These are phyloP conservation scores for Rhizopogon vulgaris DNA, from an alignment of 768 basidiomycete genomes.

Conservation along the genomic window DNA sequence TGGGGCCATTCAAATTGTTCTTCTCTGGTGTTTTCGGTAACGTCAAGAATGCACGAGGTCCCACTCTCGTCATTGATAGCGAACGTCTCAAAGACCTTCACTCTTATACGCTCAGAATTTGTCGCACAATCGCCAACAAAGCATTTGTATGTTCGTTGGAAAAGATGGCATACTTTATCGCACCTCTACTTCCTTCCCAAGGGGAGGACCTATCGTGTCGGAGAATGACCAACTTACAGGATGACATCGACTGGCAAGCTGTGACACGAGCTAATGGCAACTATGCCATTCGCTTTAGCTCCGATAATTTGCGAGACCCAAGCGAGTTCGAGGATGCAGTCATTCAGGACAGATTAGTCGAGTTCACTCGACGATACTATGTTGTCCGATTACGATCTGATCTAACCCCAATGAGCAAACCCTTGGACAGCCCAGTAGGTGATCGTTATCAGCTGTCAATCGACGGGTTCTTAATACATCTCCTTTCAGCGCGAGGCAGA, in stretches of 20 bases:
- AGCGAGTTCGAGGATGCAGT: conserved; percentile 53
- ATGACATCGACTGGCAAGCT: conserved; percentile 58
- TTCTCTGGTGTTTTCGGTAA: conserved; percentile 39
- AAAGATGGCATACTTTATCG: conserved; percentile 59
- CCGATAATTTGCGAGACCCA: conserved; percentile 25
- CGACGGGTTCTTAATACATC: conserved; percentile 1
- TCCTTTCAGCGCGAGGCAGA: conserved; percentile 49
- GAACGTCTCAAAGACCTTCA: conserved; percentile 44
- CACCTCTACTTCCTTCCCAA: conserved; percentile 44
- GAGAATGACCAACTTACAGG: conserved; percentile 24
- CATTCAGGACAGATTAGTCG: conserved; percentile 71
- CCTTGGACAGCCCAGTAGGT: conserved; percentile 58
- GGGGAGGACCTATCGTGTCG: conserved; percentile 7
- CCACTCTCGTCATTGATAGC: conserved; percentile 43
- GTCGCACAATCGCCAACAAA: conserved; percentile 62
- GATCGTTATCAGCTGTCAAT: not conserved
- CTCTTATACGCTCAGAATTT: conserved; percentile 58
- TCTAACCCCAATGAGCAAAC: conserved; percentile 68
- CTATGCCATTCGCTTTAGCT: conserved; percentile 45
- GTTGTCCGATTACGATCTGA: conserved; percentile 53
- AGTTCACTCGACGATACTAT: conserved; percentile 68
- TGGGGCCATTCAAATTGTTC: conserved; percentile 56
- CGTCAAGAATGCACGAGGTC: conserved; percentile 40
- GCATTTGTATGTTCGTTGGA: conserved; percentile 49
- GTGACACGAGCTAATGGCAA: conserved; percentile 46